Conservation (phyloP, 257 asterid species). For the Solanum chaucha region DNA sequence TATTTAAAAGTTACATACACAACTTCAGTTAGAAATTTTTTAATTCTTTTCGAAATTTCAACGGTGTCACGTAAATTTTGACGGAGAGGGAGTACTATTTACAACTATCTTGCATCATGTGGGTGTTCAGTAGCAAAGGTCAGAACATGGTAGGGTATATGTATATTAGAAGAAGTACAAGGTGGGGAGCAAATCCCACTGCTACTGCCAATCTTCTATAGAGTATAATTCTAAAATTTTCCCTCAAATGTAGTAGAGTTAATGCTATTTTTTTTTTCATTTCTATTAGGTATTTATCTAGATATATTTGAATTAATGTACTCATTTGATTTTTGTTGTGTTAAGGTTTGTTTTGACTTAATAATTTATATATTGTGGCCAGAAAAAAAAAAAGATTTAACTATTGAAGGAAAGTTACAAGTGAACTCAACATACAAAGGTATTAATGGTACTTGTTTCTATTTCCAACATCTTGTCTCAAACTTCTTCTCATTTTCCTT, state of each 20-base stretch:
- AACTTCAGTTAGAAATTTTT: no score
- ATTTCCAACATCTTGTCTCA: constrained; percentile 45
- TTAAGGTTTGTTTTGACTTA: background rate
- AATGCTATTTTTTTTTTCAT: background rate
- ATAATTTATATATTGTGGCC: background rate
- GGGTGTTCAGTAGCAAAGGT: constrained; percentile 1
- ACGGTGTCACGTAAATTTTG: accelerated
- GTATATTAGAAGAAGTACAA: constrained; percentile 26
- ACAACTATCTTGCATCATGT: background rate
- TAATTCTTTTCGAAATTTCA: no score
- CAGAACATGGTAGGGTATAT: constrained; percentile 27
- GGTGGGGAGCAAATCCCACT: constrained; percentile 17
- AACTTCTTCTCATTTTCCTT: background rate
- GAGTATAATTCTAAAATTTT: background rate
- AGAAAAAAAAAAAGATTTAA: constrained; percentile 11
- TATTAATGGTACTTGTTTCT: constrained; percentile 12
- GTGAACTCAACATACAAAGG: constrained; percentile 20
- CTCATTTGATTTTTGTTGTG: background rate
- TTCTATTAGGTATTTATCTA: background rate
- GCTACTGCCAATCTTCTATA: background rate
- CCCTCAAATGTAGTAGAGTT: background rate
- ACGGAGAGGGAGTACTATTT: background rate
- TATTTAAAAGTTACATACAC: no score
- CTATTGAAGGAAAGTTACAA: constrained; percentile 17
- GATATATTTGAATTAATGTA: background rate